A percentile compares a stretch with the other conserved stretches of the same genome.
phyloP scores from a whole-genome alignment of 2,329 filamentous ascomycete species.

The Trichoderma citrinoviride region DNA sequence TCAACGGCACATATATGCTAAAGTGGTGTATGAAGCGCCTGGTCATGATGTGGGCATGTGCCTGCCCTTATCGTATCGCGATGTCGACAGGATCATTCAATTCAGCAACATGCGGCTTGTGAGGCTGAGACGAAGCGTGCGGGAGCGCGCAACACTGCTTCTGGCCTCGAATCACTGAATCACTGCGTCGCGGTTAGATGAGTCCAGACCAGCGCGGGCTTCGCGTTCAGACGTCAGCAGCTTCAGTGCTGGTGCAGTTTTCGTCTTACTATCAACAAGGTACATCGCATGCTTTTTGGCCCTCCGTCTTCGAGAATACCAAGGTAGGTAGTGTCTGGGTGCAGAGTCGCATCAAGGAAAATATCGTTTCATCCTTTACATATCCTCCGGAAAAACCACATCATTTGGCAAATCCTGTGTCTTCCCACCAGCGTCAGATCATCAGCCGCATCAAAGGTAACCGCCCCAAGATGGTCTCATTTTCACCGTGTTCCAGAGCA shows the following conservation, averaged over 20 bases:
- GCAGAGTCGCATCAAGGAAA: slow-evolving; percentile 24
- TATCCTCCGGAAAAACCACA: slow-evolving; percentile 28
- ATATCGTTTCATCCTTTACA: slow-evolving; percentile 23
- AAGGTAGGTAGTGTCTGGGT: slow-evolving; percentile 2
- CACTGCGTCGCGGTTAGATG: not conserved
- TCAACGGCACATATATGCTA: not conserved
- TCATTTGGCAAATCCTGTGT: slow-evolving; percentile 23
- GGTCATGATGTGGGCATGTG: not conserved
- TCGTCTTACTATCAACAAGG: slow-evolving; percentile 40
- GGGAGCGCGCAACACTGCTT: too few relatives aligned
- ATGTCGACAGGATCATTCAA: not conserved
- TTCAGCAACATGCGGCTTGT: not conserved
- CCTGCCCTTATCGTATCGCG: not conserved
- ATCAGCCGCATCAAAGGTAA: slow-evolving; percentile 25
- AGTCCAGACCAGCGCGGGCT: not conserved
- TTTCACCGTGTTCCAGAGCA: slow-evolving; percentile 32
- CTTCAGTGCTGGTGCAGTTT: slow-evolving; percentile 23
- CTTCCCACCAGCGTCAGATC: slow-evolving; percentile 6
- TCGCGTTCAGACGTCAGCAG: not conserved
- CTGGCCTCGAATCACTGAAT: not conserved
- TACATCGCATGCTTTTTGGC: slow-evolving; percentile 30
- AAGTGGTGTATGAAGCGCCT: not conserved
- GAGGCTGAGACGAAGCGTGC: too few relatives aligned
- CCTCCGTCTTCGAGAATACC: slow-evolving; percentile 19
- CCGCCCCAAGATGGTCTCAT: slow-evolving; percentile 34